A percentile compares a stretch with the other conserved stretches of the same genome.
Conservation (phyloP, 371 early-diverging fungal species). For the Thermomucor indicae-seudaticae region DNA sequence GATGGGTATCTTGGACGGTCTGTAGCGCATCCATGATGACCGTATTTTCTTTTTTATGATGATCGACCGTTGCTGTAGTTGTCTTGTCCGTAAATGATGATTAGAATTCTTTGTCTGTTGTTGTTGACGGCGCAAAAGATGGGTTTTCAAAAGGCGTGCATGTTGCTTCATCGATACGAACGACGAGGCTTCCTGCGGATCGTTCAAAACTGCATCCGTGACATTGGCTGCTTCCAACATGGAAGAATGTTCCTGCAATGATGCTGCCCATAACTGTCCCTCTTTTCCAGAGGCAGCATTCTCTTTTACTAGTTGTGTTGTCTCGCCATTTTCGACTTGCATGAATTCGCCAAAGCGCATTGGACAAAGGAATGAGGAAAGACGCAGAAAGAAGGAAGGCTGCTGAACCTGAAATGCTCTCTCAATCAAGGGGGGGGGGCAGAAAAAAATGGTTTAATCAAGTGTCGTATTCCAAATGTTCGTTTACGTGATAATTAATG, state of each 20-base stretch:
- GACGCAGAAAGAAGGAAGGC: neutral
- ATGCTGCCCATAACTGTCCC: neutral
- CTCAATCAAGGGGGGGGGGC: neutral
- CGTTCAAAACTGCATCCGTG: neutral
- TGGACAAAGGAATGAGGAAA: neutral
- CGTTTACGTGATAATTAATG: slow-evolving; percentile 47
- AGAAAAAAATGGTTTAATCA: neutral
- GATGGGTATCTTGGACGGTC: slow-evolving; percentile 7
- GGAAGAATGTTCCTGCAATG: too few species aligned
- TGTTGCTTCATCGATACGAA: neutral
- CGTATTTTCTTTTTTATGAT: neutral
- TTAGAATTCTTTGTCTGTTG: too few species aligned
- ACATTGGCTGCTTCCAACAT: neutral
- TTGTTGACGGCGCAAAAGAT: neutral
- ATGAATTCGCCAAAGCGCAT: neutral
- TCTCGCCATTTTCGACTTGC: neutral
- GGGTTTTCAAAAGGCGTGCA: neutral
- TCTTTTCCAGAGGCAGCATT: neutral
- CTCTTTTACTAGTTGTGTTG: neutral
- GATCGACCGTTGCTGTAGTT: neutral
- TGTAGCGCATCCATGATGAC: neutral
- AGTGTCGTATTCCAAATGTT: slow-evolving; percentile 24
- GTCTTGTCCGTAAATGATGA: too few species aligned
- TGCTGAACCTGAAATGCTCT: neutral
- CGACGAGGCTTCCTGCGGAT: neutral